Base-by-base conservation (phyloP, 164 flowering plant genomes). In the Berberis thunbergii region DNA sequence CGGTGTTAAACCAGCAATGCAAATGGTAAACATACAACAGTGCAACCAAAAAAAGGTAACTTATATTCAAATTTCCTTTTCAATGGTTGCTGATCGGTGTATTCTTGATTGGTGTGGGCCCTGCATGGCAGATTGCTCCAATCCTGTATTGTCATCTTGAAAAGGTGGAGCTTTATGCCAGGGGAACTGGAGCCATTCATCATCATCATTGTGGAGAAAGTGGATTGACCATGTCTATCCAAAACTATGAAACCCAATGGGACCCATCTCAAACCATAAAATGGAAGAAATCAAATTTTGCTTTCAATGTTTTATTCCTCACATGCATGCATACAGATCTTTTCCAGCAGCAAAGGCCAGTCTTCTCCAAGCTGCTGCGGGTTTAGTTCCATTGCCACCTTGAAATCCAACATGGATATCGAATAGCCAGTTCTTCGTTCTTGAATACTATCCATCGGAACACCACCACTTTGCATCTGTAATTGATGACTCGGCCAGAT, bases 351-450 rank as follows among this genome's bases (percentile, higher is more conserved):
- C 80, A 83, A 72, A 6, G 96, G 90, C 99, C 97, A 91, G 69
- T 91, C 94, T 79, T 91, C 96, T 49, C 99, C 99, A 71, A 94
- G 96, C 72, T 87, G 93, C 68, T 78, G 88, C 1, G 96, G 96
- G 60, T 89, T 89, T 68, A 94, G 74, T 80, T 94, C 96, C 99
- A 91, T 87, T 41, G 99, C 96, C 61, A 84, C 89, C 66, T 80
- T 91, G 73, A 94, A 91, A 73, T 94, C 99, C 48, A 77, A 80
- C 77, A 91, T 66, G 53, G 97, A 88, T 72, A 89, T 73, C 4
- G 83, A 79, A 61, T 63, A 56, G 7, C 39, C 72, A 45, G 67
- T 62, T 73, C 72, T 76, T 42, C 69, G 75, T 62, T 81, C 91
- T 57, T 76, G 83, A 60, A 72, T 60, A 48, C 59, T 69, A 62